Base-by-base conservation (phyloP, 768 basidiomycete species). In the Guyanaporus albipodus region DNA sequence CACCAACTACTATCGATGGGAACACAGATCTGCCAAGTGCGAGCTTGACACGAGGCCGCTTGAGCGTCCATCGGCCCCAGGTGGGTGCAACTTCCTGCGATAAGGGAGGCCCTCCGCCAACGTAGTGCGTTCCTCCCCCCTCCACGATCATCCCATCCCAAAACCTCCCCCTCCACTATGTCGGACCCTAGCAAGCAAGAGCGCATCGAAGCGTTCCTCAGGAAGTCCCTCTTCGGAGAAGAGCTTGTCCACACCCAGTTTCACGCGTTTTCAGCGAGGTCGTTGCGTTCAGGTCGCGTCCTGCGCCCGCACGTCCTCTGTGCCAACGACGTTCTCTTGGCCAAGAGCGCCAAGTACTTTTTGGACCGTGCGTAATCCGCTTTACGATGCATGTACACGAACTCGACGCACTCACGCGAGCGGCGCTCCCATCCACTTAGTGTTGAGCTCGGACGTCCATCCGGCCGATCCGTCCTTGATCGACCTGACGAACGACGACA, bases 191-290 rank as follows among this genome's bases (percentile, higher is more conserved):
- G 11, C 4, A 50, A 53, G 27, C 49, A 50, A 26, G 55, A 45
- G 5, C 50, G 48, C 12, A 52, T 57, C 2, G 54, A 62, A 29
- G 57, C 42, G 10, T 49, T 64, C 17, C 28, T 64, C n/a, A 59
- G 50, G 22, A 56, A 48, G 36, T 64, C 54, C 8, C 48, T 64
- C 14, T 49, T 66, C 22, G 62, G 61, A 8, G 56, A 66, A 11
- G 47, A 52, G 8, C 55, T 68, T 37, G 12, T 59, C 27, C 55
- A 68, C 45, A 64, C 67, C 3, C 60, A 61, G 36, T 61, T 68
- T 32, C 64, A 69, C 37, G 38, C 59, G 3, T 68, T 53, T 28
- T 63, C 62, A 0, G 24, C 58, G 4, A 44, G 17, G 18, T 46
- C 45, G 11, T 17, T 24, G 6, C 24, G 34, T 10, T 32, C 50